These are phyloP conservation scores for Diversispora eburnea DNA, from an alignment of 192 early-diverging fungal genomes.

Conservation along the genomic window DNA sequence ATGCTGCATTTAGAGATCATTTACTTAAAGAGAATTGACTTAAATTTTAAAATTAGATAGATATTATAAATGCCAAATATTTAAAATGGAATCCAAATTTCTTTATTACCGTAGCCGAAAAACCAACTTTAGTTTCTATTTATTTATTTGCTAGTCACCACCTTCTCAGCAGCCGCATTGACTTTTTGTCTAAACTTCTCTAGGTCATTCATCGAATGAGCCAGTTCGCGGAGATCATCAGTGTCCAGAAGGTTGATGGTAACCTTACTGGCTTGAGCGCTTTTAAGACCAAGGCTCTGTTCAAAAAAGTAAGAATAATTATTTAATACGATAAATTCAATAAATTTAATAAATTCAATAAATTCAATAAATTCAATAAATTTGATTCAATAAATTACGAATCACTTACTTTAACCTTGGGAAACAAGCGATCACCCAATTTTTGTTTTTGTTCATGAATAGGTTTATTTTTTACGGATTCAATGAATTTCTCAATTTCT, in stretches of 20 bases:
- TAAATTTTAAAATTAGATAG: too few relatives aligned
- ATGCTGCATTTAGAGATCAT: too few relatives aligned
- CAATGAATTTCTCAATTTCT: slow-evolving; percentile 34
- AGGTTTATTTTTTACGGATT: slow-evolving; percentile 28
- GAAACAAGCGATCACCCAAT: slow-evolving; percentile 41
- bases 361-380: too few relatives aligned
- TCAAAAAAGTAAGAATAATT: background rate
- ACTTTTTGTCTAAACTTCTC: slow-evolving; percentile 33
- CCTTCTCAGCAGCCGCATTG: slow-evolving; percentile 14
- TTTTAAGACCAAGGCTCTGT: slow-evolving; percentile 20
- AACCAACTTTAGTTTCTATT: background rate
- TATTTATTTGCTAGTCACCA: background rate
- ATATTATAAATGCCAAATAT: too few relatives aligned
- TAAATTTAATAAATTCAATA: too few relatives aligned
- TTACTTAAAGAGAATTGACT: too few relatives aligned
- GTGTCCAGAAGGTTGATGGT: slow-evolving; percentile 43
- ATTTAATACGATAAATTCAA: background rate
- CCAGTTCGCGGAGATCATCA: slow-evolving; percentile 35
- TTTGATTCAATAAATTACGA: background rate
- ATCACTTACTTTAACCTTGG: slow-evolving; percentile 39
- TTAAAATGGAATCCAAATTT: too few relatives aligned
- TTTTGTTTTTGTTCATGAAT: slow-evolving; percentile 39
- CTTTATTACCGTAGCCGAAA: too few relatives aligned
- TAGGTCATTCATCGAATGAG: slow-evolving; percentile 40
- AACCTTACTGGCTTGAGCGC: slow-evolving; percentile 37